Evolutionary conservation across 2,329 filamentous ascomycete species (phyloP), one percentile per base, ranked within the genome.

Genomic region (Conoideocrella luteorostrata): DNA sequence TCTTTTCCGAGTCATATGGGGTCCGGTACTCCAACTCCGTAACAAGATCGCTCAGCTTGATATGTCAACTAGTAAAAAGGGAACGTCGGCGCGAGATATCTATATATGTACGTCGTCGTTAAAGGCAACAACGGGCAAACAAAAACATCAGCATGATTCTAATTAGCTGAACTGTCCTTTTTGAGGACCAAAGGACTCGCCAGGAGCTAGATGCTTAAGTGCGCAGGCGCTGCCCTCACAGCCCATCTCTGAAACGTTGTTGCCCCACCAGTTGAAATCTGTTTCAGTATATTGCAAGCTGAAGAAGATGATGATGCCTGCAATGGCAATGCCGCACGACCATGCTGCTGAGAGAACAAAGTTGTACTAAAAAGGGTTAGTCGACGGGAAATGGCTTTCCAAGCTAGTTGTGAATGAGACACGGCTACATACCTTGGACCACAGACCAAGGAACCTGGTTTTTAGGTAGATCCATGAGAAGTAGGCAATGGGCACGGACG

Each of bases 251-350:
- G 64, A 58, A 7, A 68, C 59, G 15, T 51, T 57, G 50, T 75
- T 75, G 26, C 72, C 72, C 71, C 71, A 75, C 72, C 72, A 75
- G 7, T 66, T 49, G 35, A 75, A 52, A 20, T 64, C 54, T 4
- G 65, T 57, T 5, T 62, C 61, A n/a, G 64, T 62, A 50, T 66
- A 71, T 49, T 74, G 66, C 13, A 77, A 56, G 12, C 67, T 62
- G 51, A 77, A 78, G 63, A 77, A 75, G 48, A 77, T 74, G 50
- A 77, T 59, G 48, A 77, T 67, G 41, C 63, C 72, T 0, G 71
- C 59, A 37, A 77, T 67, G 42, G 73, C 72, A 32, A 77, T 68
- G 23, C 67, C 72, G 20, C 67, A 68, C 17, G 66, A 71, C 56
- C 73, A 71, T 12, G 72, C 66, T 13, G 73, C 71, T 7, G 73